Base-by-base conservation (phyloP, 2,329 filamentous ascomycete genomes). In the Aspergillus pseudoglaucus region DNA sequence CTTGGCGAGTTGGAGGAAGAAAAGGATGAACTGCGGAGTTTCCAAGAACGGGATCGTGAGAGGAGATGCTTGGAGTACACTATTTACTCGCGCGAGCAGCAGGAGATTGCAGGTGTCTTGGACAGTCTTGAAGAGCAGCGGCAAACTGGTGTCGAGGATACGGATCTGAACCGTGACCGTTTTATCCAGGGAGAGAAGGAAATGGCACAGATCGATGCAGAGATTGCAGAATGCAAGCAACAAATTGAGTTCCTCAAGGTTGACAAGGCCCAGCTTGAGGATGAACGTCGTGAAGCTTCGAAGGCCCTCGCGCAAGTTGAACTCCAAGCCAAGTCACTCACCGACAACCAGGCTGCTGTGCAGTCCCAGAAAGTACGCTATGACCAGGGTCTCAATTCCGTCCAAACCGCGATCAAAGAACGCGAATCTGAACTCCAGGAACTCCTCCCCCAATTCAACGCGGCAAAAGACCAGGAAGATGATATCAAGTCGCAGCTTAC, bases 21-120 rank as follows among this genome's bases (percentile, higher is more conserved):
- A 69, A 97, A 97, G 67, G 90, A 96, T 62, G 94, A 98, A 68
- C 76, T 98, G 35, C 83, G 90, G 41, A 90, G 85, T 6, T 98
- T 90, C 64, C 93, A 97, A 67, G 90, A 95, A 51, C 95, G 94
- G 66, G 93, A 98, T 60, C 84, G 87, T 49, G 90, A 98, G 68
- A 83, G 90, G 50, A 80, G 90, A 55, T 96, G 90, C 65, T 77
- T 98, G 41, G 89, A 97, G 67, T 97, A 97, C 64, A 93, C 90
- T 0, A 90, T 95, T 60, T 90, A 95, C 68, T 85, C 93, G 57
- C 85, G 88, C 52, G 89, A 96, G 61, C 90, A 97, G 64, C 80
- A 85, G 15, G 85, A 87, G 18, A 83, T 95, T 32, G 78, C 86
- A 50, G 81, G 83, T 40, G 82, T 86, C 3, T 78, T 98, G 15